Conservation (phyloP, 805 yeast genomes). For the Suhomyces sp. region DNA sequence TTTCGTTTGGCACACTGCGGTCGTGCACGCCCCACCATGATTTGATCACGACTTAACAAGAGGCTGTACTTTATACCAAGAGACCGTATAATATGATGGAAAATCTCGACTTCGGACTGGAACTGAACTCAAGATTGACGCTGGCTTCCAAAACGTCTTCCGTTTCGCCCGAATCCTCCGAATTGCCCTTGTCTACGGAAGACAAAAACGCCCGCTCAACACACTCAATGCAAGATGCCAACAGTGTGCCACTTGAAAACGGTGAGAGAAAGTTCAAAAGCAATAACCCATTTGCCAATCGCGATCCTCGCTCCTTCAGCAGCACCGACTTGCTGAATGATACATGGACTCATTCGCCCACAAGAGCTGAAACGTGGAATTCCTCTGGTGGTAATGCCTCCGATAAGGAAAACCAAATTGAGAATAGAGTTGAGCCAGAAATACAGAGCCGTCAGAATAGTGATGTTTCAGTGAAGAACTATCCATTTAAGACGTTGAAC, state of each 20-base stretch:
- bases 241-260: neutral
- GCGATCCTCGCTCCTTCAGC: neutral
- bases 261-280: constrained; percentile 3
- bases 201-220: neutral
- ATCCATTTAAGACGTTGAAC: constrained; percentile 61
- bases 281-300: constrained; percentile 10
- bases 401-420: neutral
- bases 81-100: neutral
- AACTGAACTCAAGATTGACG: neutral
- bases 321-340: neutral
- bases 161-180: neutral
- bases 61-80: neutral
- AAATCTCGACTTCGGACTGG: constrained; percentile 1
- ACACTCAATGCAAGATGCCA: neutral
- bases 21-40: neutral
- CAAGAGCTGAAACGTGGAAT: neutral
- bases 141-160: neutral
- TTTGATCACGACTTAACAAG: constrained; percentile 1
- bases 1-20: neutral
- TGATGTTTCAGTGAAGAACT: neutral
- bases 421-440: neutral
- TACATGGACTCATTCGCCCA: neutral
- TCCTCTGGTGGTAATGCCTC: neutral
- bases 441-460: neutral
- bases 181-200: neutral